phyloP scores from a whole-genome alignment of 192 early-diverging fungal genomes.

The Pilaira anomala region DNA sequence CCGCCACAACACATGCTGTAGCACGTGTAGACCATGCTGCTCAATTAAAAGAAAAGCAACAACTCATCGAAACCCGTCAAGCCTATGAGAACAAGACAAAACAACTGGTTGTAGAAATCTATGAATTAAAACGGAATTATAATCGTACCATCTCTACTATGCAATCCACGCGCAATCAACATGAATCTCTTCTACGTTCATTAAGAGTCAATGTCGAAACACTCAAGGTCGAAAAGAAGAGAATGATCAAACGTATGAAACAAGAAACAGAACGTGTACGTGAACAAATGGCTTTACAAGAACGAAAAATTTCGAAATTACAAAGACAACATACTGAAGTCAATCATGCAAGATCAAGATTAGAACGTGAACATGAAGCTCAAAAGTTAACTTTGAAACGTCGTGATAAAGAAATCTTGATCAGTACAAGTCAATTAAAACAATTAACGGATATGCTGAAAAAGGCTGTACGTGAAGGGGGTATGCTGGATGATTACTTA shows the following conservation, averaged over 20 bases:
- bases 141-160: constrained; percentile 53
- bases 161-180: constrained; percentile 47
- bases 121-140: constrained; percentile 55
- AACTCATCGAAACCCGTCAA: constrained; percentile 45
- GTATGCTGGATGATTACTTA: constrained; percentile 32
- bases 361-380: constrained; percentile 53
- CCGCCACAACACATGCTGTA: constrained; percentile 2
- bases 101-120: constrained; percentile 51
- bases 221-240: constrained; percentile 74
- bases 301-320: constrained; percentile 60
- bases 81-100: constrained; percentile 63
- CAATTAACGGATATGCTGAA: constrained; percentile 53
- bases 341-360: constrained; percentile 44
- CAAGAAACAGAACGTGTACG: constrained; percentile 62
- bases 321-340: constrained; percentile 54
- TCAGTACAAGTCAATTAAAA: constrained; percentile 41
- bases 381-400: constrained; percentile 60
- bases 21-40: background rate
- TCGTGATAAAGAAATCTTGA: constrained; percentile 53
- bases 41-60: constrained; percentile 31
- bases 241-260: constrained; percentile 79
- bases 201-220: constrained; percentile 68
- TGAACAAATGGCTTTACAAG: constrained; percentile 55
- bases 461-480: constrained; percentile 39
- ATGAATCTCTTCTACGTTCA: constrained; percentile 61